These are phyloP conservation scores for Eimeria praecox DNA, from an alignment of 169 alveolate genomes.

Conservation along the genomic window DNA sequence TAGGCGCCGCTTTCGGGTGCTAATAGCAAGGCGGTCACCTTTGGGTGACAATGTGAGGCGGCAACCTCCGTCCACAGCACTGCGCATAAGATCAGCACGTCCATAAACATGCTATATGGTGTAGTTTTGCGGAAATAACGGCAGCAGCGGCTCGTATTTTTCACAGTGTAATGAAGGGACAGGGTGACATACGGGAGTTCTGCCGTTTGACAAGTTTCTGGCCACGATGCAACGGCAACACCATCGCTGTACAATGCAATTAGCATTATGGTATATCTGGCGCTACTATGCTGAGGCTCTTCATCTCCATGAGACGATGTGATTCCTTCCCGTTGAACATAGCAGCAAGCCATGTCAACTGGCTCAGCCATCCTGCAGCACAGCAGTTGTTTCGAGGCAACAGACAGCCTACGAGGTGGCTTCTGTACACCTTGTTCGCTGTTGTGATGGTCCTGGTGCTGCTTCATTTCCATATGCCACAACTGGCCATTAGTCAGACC, in stretches of 20 bases:
- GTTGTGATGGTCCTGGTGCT: slow-evolving; percentile 20
- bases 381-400: slow-evolving; percentile 52
- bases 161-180: background rate
- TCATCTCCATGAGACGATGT: background rate
- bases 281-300: background rate
- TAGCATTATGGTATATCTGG: slow-evolving; percentile 11
- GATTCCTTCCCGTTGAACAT: background rate
- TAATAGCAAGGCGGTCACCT: slow-evolving; percentile 39
- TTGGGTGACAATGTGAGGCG: slow-evolving; percentile 53
- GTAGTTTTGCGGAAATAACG: background rate
- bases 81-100: background rate
- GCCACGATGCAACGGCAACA: slow-evolving; percentile 51
- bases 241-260: slow-evolving; percentile 74
- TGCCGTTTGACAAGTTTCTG: background rate
- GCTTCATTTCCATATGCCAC: slow-evolving; percentile 53
- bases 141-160: background rate
- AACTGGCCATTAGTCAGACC: slow-evolving; percentile 67
- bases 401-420: slow-evolving; percentile 12
- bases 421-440: background rate
- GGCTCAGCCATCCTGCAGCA: slow-evolving; percentile 75
- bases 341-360: slow-evolving; percentile 51
- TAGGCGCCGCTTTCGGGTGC: slow-evolving; percentile 64
- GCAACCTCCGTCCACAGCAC: slow-evolving; percentile 48
- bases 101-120: background rate
- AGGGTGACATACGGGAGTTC: slow-evolving; percentile 47